Evolutionary conservation across 2,329 filamentous ascomycete genomes (phyloP), one percentile per base, ranked within the genome.

Genomic region (Cladosporium sp.): DNA sequence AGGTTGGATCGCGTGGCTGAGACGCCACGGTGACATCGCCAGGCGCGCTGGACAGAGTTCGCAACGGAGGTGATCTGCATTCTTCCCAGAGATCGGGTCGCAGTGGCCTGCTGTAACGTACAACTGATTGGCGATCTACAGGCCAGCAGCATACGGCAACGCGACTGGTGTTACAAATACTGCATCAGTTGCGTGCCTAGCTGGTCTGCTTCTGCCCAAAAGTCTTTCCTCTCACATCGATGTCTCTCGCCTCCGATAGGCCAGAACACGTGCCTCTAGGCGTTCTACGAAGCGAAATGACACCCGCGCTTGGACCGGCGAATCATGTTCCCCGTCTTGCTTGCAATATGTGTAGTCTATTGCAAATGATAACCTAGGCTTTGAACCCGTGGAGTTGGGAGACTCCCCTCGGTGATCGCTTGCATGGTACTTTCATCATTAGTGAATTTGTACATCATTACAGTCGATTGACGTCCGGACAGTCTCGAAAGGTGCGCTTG

Each of bases 221-320:
- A 36, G 4, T 17, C 6, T 7, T n/a, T n/a, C n/a, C n/a, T n/a
- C n/a, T 17, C 32, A 7, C 11, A 12, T 15, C 30, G 30, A 13
- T 34, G 32, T 15, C 15, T 11, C 13, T n/a, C 12, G 12, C 7
- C 32, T n/a, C 7, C 32, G 32, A 36, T 36, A 34, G 30, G 13
- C 34, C 22, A 38, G 17, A 41, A 41, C 37, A 40, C 45, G 36
- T 48, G 45, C 37, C 18, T 17, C 24, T 17, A 15, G 37, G 45
- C 36, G 12, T 15, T 36, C 27, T 20, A 24, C 37, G 45, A 48
- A 48, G 45, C 45, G 45, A 48, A 34, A 48, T 48, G 24, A 34
- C 18, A 8, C 13, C 29, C 37, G 45, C 45, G 37, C 45, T 41
- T 48, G 45, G 37, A 36, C 45, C 45, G 39, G 24, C 45, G 24